Conservation (phyloP, 2,329 filamentous ascomycete species). For the Chaetomium olivaceum region DNA sequence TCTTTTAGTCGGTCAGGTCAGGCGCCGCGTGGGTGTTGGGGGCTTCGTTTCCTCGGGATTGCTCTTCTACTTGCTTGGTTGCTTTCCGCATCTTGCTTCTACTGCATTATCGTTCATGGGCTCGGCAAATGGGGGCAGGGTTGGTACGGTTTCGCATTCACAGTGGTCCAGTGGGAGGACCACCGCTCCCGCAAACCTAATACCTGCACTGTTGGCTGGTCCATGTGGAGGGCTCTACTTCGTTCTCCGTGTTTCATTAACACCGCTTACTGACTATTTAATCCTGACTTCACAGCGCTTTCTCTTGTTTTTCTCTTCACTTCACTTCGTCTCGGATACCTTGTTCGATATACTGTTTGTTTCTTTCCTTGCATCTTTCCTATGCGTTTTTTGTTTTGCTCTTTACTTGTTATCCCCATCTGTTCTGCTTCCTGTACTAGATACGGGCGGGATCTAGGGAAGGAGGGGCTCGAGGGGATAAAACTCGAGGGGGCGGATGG, state of each 20-base stretch:
- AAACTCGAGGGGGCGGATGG: conserved; percentile 10
- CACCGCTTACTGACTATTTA: conserved; percentile 26
- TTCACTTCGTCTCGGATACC: conserved; percentile 33
- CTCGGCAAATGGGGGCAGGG: conserved; percentile 48
- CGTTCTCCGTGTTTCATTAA: conserved; percentile 32
- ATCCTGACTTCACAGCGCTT: conserved; percentile 36
- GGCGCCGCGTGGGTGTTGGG: conserved; percentile 29
- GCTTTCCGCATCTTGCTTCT: conserved; percentile 35
- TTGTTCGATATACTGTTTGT: conserved; percentile 39
- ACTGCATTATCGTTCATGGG: conserved; percentile 40
- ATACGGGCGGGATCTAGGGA: conserved; percentile 29
- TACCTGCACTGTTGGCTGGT: conserved; percentile 55
- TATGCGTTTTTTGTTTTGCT: conserved; percentile 29
- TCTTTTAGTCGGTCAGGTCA: conserved; percentile 22
- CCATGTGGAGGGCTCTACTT: conserved; percentile 45
- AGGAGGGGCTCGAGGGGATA: conserved; percentile 16
- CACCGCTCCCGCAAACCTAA: conserved; percentile 45
- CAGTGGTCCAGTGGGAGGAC: conserved; percentile 38
- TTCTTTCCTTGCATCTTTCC: conserved; percentile 29
- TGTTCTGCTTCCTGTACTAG: conserved; percentile 35
- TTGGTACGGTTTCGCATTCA: conserved; percentile 43
- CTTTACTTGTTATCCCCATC: conserved; percentile 28
- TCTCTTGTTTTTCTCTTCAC: conserved; percentile 26
- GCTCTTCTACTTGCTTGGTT: conserved; percentile 32
- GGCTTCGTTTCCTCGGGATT: conserved; percentile 30